Evolutionary conservation across 441 rosid species (phyloP).

Genomic region (Manihot esculenta): DNA sequence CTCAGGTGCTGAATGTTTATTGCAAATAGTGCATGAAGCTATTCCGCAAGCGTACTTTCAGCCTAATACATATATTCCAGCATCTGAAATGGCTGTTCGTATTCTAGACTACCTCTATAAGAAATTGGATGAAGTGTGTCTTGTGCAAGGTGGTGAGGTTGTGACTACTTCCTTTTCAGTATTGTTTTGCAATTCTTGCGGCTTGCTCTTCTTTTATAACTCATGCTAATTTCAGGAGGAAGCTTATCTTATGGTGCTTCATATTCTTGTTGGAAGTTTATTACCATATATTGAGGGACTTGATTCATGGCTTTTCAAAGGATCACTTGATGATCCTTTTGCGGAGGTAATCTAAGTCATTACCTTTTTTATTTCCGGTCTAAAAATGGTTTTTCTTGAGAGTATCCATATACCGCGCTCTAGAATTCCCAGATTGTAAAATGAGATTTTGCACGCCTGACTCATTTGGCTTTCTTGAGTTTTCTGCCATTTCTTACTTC

Average conservation of each 20-base stretch:
- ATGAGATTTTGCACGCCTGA: conserved; percentile 5
- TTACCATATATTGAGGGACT: conserved; percentile 74
- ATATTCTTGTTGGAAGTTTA: conserved; percentile 72
- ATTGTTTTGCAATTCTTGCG: conserved; percentile 17
- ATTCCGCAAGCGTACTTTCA: conserved; percentile 60
- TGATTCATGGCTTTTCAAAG: conserved; percentile 92
- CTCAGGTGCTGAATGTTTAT: conserved; percentile 85
- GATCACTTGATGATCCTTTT: conserved; percentile 84
- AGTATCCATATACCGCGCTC: not conserved
- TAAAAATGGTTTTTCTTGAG: not conserved
- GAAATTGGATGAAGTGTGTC: conserved; percentile 79
- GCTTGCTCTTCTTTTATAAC: conserved; percentile 15
- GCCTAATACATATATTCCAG: conserved; percentile 42
- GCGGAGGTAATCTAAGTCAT: conserved; percentile 62
- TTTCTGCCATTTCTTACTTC: not conserved
- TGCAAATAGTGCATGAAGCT: conserved; percentile 74
- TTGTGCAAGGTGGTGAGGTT: conserved; percentile 97
- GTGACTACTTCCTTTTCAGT: conserved; percentile 34
- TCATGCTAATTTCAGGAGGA: conserved; percentile 66
- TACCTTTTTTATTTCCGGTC: conserved; percentile 11
- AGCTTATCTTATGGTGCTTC: conserved; percentile 70
- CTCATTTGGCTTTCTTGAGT: not conserved
- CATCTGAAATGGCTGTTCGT: conserved; percentile 66
- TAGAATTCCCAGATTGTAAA: conserved; percentile 2
- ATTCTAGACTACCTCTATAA: conserved; percentile 80